A percentile compares a stretch with the other conserved stretches of the same genome.
These are phyloP conservation scores for Verticillium isaacii DNA, from an alignment of 2,329 filamentous ascomycete genomes.

Conservation along the genomic window DNA sequence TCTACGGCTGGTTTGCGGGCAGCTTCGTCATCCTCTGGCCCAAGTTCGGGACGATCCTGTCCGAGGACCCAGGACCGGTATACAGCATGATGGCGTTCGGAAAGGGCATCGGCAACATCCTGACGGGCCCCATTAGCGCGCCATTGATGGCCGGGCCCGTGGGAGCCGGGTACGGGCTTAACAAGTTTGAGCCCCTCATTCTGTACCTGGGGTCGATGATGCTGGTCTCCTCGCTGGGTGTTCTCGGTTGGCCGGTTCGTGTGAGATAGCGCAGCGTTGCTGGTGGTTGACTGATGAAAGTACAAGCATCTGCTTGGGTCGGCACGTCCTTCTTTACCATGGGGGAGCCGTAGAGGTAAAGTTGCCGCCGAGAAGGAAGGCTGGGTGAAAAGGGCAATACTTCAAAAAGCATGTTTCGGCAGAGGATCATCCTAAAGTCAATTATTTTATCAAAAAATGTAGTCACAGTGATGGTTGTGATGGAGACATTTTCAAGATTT, in stretches of 20 bases:
- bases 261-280: background rate
- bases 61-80: constrained; percentile 19
- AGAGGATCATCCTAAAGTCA: too few species aligned
- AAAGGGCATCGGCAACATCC: constrained; percentile 22
- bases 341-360: too few species aligned
- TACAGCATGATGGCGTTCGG: constrained; percentile 23
- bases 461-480: too few species aligned
- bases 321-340: too few species aligned
- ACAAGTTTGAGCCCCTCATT: constrained; percentile 7
- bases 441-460: too few species aligned
- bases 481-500: too few species aligned
- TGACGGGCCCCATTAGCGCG: constrained; percentile 18
- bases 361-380: too few species aligned
- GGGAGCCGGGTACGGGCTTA: constrained; percentile 7
- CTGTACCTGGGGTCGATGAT: constrained; percentile 10
- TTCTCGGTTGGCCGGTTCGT: constrained; percentile 6
- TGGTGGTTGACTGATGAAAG: background rate
- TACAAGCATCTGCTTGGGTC: too few species aligned
- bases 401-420: too few species aligned
- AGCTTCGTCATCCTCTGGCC: constrained; percentile 19
- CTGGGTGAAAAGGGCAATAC: too few species aligned
- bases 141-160: constrained; percentile 12
- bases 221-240: constrained; percentile 8
- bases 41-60: constrained; percentile 20
- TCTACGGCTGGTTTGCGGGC: constrained; percentile 55